Evolutionary conservation across 2,329 filamentous ascomycete species (phyloP), one percentile per base, ranked within the genome.

Genomic region (Atkinsonella texensis): DNA sequence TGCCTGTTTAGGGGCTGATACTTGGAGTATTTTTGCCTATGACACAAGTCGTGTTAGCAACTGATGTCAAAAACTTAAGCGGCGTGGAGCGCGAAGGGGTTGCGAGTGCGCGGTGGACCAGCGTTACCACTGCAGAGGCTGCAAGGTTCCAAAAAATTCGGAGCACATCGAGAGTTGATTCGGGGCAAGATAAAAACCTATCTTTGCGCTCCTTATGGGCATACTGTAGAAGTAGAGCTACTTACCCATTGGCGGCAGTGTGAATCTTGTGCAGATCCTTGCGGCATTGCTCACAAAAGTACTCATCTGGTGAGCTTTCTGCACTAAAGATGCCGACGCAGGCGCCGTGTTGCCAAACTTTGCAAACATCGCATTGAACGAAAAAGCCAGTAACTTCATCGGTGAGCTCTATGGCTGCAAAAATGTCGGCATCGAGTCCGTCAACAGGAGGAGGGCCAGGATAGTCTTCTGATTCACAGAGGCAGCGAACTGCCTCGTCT

Each of bases 271-370:
- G 93, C 49, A 95, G 77, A 65, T 95, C 89, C 65, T 89, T 89
- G 58, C 87, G 84, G 70, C 93, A 98, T 67, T 89, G 80, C 71
- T 98, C 93, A 70, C 93, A 98, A 65, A 93, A 98, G 72, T 98
- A 98, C 68, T 97, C 90, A 51, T 97, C 91, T 10, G 93, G 93
- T 58, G 88, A 91, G 66, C 86, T 84, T 59, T 87, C 85, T 68
- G 95, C 91, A 59, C 93, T 93, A 73, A 95, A 89, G 63, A 98
- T 95, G 54, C 93, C 91, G 54, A 98, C 91, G 64, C 93, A 98
- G 54, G 90, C 91, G 62, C 93, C 93, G 66, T 98, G 93, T 68
- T 98, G 93, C 93, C 91, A 98, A 56, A 97, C 93, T 66, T 95
- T 94, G 75, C 93, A 98, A 57, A 87, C 77, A 70, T 97, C 93